Conservation (phyloP, 2,329 filamentous ascomycete species). For the Hypoxylon sp. region DNA sequence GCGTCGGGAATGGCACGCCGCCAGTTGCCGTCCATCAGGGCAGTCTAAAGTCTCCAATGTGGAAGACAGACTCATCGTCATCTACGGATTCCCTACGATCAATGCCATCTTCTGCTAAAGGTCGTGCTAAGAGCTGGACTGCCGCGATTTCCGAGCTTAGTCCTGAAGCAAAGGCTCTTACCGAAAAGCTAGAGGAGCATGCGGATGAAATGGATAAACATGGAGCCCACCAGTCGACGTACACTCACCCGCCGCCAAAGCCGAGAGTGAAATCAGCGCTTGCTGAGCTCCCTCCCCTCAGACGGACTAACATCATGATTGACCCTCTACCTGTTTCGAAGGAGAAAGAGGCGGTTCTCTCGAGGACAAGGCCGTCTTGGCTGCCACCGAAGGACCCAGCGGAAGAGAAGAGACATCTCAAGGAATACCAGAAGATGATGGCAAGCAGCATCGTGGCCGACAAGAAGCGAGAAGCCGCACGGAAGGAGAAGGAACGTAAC, state of each 20-base stretch:
- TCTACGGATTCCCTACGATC: constrained; percentile 54
- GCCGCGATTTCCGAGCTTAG: constrained; percentile 77
- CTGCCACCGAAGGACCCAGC: constrained; percentile 88
- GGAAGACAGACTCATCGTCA: constrained; percentile 64
- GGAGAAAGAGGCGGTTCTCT: constrained; percentile 87
- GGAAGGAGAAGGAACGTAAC: constrained; percentile 65
- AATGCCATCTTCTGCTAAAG: constrained; percentile 61
- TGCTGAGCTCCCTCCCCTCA: constrained; percentile 77
- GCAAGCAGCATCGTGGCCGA: constrained; percentile 72
- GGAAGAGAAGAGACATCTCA: constrained; percentile 91
- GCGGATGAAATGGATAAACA: constrained; percentile 73
- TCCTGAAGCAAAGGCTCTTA: constrained; percentile 80
- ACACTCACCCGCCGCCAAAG: constrained; percentile 57
- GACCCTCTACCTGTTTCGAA: constrained; percentile 87
- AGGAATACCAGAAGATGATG: constrained; percentile 89
- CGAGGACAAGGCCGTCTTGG: constrained; percentile 86
- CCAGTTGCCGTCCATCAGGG: constrained; percentile 71
- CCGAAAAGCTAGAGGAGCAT: constrained; percentile 85
- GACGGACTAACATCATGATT: constrained; percentile 84
- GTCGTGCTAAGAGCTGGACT: constrained; percentile 81
- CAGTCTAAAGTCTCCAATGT: constrained; percentile 70
- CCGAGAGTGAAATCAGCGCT: constrained; percentile 75
- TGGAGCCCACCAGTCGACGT: constrained; percentile 46
- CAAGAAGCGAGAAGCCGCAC: constrained; percentile 69
- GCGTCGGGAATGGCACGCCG: constrained; percentile 75